Base-by-base conservation (phyloP, 2,329 filamentous ascomycete species). In the Onygena corvina region DNA sequence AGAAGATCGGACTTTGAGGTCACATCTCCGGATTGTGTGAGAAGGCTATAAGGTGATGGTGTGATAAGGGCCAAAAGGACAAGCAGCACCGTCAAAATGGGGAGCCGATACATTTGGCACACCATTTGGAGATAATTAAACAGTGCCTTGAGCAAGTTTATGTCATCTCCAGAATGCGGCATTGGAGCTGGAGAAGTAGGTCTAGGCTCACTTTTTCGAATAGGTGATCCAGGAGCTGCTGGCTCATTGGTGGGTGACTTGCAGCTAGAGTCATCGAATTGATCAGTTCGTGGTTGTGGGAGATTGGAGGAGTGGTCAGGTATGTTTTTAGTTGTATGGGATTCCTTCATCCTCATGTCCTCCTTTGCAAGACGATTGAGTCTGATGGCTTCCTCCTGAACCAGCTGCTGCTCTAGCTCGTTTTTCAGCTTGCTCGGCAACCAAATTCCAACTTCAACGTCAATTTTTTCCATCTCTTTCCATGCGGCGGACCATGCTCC, bases 391-490 rank as follows among this genome's bases (percentile, higher is more conserved):
- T 71, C 67, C 45, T 74, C 70, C 29, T 73, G 65, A 7, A 64
- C 53, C 25, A 68, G 59, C 51, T 61, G 59, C 33, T 60, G 60
- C 51, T 79, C 75, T 20, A 81, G 55, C 16, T 68, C 67, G 42
- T 70, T 69, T 33, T 73, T 67, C 7, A 77, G 56, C 7, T 74
- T 71, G 2, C 76, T 71, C 2, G 72, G 71, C 21, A 81, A 68
- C 72, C 74, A 78, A 2, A 92, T 84, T 58, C 85, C 79, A 47
- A 98, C 79, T 65, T 96, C 90, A 1, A 94, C 86, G 61, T 98
- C 92, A 0, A 96, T 86, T n/a, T 90, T 79, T 68, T 98, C 92
- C 92, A 98, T 98, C 66, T 96, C 90, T 57, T 80, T 84, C 90
- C 90, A 98, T 51, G 86, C 90, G 1, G 89, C 89, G 3, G 79